Evolutionary conservation across 2,329 filamentous ascomycete genomes (phyloP), one percentile per base, ranked within the genome.

Genomic region (Claviceps spartinae): DNA sequence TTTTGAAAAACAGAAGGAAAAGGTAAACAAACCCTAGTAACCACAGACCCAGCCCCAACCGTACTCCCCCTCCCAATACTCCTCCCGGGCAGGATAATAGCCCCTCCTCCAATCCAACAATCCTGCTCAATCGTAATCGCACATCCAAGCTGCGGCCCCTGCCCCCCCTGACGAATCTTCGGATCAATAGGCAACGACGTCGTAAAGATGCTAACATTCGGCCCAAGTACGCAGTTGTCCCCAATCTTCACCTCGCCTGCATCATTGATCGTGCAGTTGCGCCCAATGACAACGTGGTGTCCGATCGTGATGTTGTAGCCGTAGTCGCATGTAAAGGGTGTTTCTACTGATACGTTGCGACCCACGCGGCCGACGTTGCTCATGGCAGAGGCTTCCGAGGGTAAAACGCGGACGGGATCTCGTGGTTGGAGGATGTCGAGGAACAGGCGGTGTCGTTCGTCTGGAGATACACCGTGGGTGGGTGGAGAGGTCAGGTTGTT

Each of bases 221-320:
- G 86, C 2, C 88, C 88, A 57, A 90, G 83, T 63, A 85, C 78
- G 49, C 80, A 82, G 54, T 86, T 81, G 55, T 87, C 80, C 2
- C 90, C 90, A 61, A 97, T 89, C 47, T 74, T 81, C 54, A 97
- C 85, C 56, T 83, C 77, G 63, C 83, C 86, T n/a, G 89, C 83
- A 64, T 98, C 93, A 52, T 90, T 81, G 62, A 97, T 84, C 26
- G 82, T 83, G 67, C 90, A 96, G 61, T 88, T 86, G 52, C 86
- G 79, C 18, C 85, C 87, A 58, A 98, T 86, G 52, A 83, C 79
- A 2, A 94, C 88, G 57, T 93, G 83, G 59, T 90, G 84, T 13
- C 87, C 90, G 58, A 98, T 86, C 47, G 79, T 78, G 60, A 97
- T 85, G 65, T 98, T 97, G 70, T 95, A 97, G 0, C 93, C 93